Evolutionary conservation across 306 rosid genomes (phyloP).

Genomic region (Geum urbanum): DNA sequence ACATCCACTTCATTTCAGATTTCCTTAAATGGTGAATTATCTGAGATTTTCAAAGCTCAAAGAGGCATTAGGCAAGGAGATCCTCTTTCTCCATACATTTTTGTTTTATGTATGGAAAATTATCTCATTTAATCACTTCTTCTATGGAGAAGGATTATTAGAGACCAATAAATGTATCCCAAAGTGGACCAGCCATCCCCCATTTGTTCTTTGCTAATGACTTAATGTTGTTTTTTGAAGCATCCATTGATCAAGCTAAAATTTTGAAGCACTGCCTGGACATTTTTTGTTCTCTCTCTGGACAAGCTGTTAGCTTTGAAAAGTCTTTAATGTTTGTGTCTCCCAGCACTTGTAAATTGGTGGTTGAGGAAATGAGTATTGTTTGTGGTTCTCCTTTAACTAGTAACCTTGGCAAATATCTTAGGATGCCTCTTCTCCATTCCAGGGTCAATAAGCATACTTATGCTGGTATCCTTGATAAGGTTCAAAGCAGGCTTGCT

Average conservation of each 20-base stretch:
- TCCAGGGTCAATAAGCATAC: neutral
- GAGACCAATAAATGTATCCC: neutral
- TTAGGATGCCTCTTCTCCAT: neutral
- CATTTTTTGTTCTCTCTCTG: neutral
- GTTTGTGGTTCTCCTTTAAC: neutral
- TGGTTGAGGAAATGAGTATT: fast-evolving
- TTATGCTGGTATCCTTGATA: neutral
- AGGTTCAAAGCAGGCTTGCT: neutral
- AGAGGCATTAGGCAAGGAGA: neutral
- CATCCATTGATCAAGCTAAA: neutral
- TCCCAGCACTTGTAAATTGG: neutral
- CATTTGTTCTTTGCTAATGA: neutral
- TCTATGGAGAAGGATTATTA: fast-evolving
- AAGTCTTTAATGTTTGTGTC: neutral
- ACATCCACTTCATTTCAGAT: neutral
- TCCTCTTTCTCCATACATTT: neutral
- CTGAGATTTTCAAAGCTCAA: neutral
- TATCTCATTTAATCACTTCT: neutral
- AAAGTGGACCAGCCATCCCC: neutral
- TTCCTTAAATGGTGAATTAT: neutral
- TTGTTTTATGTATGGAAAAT: neutral
- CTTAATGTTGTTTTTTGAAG: neutral
- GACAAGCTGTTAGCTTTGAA: neutral
- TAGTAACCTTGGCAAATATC: neutral
- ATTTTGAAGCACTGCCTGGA: neutral